These are phyloP conservation scores for Cystobasidium onofrii DNA, from an alignment of 768 basidiomycete species.

Conservation along the genomic window DNA sequence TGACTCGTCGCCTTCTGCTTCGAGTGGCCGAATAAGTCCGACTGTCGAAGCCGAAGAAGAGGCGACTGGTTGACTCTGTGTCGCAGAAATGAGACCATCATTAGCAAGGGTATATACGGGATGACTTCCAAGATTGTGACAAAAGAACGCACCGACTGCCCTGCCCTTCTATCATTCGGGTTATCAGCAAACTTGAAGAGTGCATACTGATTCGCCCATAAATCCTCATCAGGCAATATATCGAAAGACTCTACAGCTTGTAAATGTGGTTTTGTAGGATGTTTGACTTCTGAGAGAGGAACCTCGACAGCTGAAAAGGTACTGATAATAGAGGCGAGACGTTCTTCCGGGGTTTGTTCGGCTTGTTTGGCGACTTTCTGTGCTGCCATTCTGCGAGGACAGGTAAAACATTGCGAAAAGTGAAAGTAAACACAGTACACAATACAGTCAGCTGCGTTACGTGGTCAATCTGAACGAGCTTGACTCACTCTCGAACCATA, in stretches of 20 bases:
- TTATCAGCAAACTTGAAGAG: conserved; percentile 47
- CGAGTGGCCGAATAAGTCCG: conserved; percentile 33
- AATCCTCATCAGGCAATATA: conserved; percentile 70
- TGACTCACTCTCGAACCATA: conserved; percentile 4
- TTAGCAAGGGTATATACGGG: neutral
- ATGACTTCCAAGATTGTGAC: no score
- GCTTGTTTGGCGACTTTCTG: neutral
- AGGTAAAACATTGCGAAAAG: neutral
- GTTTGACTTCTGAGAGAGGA: conserved; percentile 50
- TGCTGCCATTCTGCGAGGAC: neutral
- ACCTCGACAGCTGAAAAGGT: conserved; percentile 38
- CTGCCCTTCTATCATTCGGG: conserved; percentile 28
- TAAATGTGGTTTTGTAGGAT: conserved; percentile 70
- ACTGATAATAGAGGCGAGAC: conserved; percentile 32
- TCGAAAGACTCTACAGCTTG: conserved; percentile 73
- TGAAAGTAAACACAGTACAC: no score
- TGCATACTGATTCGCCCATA: conserved; percentile 61
- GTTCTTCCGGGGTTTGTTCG: conserved; percentile 27
- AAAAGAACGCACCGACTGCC: neutral
- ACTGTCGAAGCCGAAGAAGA: conserved; percentile 19
- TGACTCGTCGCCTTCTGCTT: conserved; percentile 29
- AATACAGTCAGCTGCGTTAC: no score
- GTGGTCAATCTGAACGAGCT: neutral
- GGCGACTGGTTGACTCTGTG: conserved; percentile 36
- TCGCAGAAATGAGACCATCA: neutral